Percentiles rank a stretch among this genome's conserved stretches.
These are phyloP conservation scores for Suillus variegatus DNA, from an alignment of 768 basidiomycete species.

Conservation along the genomic window DNA sequence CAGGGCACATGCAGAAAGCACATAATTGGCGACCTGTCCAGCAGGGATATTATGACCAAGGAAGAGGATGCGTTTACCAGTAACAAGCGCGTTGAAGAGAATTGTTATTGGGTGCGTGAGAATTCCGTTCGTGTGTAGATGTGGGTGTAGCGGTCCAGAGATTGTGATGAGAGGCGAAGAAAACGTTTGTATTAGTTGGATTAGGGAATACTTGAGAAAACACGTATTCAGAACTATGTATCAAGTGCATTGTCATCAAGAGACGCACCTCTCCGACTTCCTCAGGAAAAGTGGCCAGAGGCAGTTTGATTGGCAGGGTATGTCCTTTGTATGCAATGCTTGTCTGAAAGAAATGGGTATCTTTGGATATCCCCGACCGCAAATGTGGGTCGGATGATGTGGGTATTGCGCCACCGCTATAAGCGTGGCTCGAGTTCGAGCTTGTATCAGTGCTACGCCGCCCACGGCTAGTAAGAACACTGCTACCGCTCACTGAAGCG, in stretches of 20 bases:
- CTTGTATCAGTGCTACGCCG: conserved; percentile 75
- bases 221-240: conserved; percentile 13
- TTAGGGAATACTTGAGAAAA: conserved; percentile 78
- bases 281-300: conserved; percentile 84
- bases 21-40: conserved; percentile 86
- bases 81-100: conserved; percentile 93
- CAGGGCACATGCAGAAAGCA: conserved; percentile 91
- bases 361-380: conserved; percentile 61
- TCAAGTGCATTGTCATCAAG: conserved; percentile 1
- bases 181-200: conserved; percentile 87
- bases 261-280: conserved; percentile 93
- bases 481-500: conserved; percentile 35
- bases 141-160: conserved; percentile 81
- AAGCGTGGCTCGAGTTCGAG: conserved; percentile 63
- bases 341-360: conserved; percentile 95
- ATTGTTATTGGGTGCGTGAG: conserved; percentile 93
- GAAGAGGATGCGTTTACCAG: conserved; percentile 95
- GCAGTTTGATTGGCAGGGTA: conserved; percentile 87
- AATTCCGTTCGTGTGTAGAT: conserved; percentile 89
- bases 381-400: conserved; percentile 48
- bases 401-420: conserved; percentile 37
- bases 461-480: conserved; percentile 47
- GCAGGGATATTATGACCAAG: conserved; percentile 89
- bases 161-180: conserved; percentile 57
- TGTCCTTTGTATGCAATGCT: conserved; percentile 82